Conservation (phyloP, 805 yeast genomes). For the Yarrowia keelungensis region DNA sequence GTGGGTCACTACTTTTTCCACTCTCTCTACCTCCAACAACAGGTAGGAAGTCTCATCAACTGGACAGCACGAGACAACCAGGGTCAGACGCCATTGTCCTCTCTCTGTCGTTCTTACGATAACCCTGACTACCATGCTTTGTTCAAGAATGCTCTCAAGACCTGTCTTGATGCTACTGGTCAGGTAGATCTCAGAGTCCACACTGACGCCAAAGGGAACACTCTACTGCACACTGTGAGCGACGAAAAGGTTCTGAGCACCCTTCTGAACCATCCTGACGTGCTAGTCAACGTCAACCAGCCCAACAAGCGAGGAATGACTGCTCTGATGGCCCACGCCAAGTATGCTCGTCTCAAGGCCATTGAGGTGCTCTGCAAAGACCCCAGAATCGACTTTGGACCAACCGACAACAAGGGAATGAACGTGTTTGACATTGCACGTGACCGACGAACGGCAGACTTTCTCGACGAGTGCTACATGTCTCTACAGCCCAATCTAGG, state of each 20-base stretch:
- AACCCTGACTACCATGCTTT: constrained; percentile 65
- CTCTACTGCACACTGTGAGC: constrained; percentile 74
- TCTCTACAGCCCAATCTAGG: constrained; percentile 13
- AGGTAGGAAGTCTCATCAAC: constrained; percentile 64
- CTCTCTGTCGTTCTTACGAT: constrained; percentile 81
- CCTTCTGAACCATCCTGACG: constrained; percentile 16
- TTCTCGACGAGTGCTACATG: constrained; percentile 43
- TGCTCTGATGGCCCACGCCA: constrained; percentile 74
- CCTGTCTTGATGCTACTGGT: constrained; percentile 45
- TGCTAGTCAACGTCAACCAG: constrained; percentile 60
- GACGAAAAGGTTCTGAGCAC: constrained; percentile 45
- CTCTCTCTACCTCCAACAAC: constrained; percentile 57
- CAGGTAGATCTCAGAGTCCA: constrained; percentile 59
- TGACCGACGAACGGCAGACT: constrained; percentile 44
- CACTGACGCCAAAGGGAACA: constrained; percentile 74
- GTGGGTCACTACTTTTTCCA: constrained; percentile 78
- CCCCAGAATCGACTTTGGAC: constrained; percentile 56
- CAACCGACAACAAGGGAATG: constrained; percentile 47
- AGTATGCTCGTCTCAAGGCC: constrained; percentile 70
- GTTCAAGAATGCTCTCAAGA: constrained; percentile 55
- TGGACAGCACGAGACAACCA: constrained; percentile 73
- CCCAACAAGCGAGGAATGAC: constrained; percentile 65
- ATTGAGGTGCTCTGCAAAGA: constrained; percentile 59
- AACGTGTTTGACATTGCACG: constrained; percentile 50
- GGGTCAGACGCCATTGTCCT: constrained; percentile 79